Evolutionary conservation across 2,329 filamentous ascomycete species (phyloP), one percentile per base, ranked within the genome.

Genomic region (Pseudopithomyces maydicus): DNA sequence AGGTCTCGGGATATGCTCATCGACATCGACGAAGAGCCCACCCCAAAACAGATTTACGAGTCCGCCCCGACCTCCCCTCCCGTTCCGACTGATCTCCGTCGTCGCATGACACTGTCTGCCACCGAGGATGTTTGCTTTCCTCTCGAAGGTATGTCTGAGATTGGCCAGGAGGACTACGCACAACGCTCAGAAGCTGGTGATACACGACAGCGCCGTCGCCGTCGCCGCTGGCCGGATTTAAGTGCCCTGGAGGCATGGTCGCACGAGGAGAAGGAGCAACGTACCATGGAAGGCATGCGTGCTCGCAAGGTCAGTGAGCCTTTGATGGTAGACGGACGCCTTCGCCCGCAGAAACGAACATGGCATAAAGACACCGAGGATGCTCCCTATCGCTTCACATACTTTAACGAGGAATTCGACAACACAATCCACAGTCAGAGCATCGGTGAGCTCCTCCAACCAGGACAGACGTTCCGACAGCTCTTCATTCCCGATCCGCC

Each of bases 331-430:
- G 94, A 94, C 57, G 95, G 95, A 0, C 86, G 95, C 52, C 79
- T 99, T 43, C 88, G 95, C 5, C 92, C 93, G 12, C 87, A 91
- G 38, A 80, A 78, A 66, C 88, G 90, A 65, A 85, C 85, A 14
- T 99, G 94, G 94, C 94, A 92, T 73, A 86, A 90, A 38, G 88
- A 91, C 52, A 91, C 95, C 62, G 93, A 97, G 58, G 94, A 97
- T 63, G 87, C 89, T 0, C 95, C 95, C 0, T 98, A 96, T 74
- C 86, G 95, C 23, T 99, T 97, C 74, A 98, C 95, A 0, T 99
- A 99, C 76, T 99, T 99, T 82, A 98, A 98, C 75, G 95, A 98
- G 73, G 92, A 97, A 61, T 92, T 98, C 54, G 90, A 92, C 68
- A 96, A 91, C 74, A 99, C 95, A 0, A 96, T 99, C 59, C 95